Conservation (phyloP, 1,284 basidiomycete species). For the Vanrija humicola region DNA sequence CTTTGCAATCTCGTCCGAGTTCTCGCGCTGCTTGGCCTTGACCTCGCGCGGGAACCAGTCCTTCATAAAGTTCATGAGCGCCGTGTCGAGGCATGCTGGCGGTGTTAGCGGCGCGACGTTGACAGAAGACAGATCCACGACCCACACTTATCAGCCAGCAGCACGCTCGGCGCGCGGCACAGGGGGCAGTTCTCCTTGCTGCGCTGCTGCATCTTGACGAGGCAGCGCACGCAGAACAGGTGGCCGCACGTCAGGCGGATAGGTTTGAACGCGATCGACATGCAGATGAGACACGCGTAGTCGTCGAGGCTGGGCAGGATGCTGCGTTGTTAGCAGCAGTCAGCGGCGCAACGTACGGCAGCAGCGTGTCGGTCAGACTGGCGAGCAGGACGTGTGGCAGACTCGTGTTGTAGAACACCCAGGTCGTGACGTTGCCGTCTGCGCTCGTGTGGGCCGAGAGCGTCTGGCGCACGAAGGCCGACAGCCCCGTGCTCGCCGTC, state of each 20-base stretch:
- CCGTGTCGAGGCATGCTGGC: conserved; percentile 35
- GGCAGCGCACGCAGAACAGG: conserved; percentile 85
- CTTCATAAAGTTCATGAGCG: conserved; percentile 64
- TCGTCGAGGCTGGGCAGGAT: conserved; percentile 60
- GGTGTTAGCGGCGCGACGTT: no score
- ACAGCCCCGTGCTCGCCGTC: conserved; percentile 52
- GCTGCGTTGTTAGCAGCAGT: conserved; percentile 34
- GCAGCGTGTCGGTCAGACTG: conserved; percentile 74
- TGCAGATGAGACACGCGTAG: conserved; percentile 65
- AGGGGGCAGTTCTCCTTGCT: conserved; percentile 78
- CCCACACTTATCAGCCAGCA: conserved; percentile 69
- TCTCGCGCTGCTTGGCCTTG: conserved; percentile 68
- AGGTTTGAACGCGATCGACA: conserved; percentile 79
- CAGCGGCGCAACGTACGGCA: conserved; percentile 54
- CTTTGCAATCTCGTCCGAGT: conserved; percentile 68
- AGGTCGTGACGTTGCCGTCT: conserved; percentile 43
- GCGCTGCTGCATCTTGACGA: conserved; percentile 90
- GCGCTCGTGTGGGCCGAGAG: conserved; percentile 33
- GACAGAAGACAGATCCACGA: no score
- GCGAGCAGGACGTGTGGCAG: conserved; percentile 78
- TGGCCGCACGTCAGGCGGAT: conserved; percentile 80
- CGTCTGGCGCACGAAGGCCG: conserved; percentile 45
- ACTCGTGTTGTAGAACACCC: conserved; percentile 54
- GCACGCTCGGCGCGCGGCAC: conserved; percentile 72
- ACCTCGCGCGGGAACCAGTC: conserved; percentile 91